Evolutionary conservation across 768 basidiomycete genomes (phyloP).

Genomic region (Lactarius indigo): DNA sequence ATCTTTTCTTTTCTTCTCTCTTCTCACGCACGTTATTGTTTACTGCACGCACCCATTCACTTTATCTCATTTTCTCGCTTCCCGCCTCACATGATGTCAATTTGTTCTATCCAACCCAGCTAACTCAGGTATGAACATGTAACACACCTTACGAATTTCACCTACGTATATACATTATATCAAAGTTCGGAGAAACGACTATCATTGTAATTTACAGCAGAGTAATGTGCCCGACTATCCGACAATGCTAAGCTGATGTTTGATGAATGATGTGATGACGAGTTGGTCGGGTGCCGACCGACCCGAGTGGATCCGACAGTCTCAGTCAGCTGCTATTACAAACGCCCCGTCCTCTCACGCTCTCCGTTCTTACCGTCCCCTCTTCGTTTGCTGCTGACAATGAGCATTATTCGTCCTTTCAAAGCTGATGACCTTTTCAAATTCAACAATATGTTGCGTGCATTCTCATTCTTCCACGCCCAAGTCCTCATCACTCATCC

Average conservation of each 20-base stretch:
- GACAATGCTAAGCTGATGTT: not conserved
- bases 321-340: not conserved
- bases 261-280: not conserved
- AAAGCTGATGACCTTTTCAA: conserved; percentile 85
- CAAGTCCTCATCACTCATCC: conserved; percentile 14
- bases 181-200: not conserved
- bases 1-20: not conserved
- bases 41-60: conserved; percentile 2
- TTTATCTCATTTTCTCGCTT: not conserved
- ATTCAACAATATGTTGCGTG: conserved; percentile 82
- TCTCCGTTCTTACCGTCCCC: not conserved
- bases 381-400: conserved; percentile 33
- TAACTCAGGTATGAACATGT: not conserved
- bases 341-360: not conserved
- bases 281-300: not conserved
- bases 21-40: not conserved
- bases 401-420: conserved; percentile 88
- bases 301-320: not conserved
- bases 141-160: not conserved
- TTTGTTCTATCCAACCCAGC: not conserved
- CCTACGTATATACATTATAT: not conserved
- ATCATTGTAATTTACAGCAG: not conserved
- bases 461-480: not conserved
- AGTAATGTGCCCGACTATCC: not conserved
- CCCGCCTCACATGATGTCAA: not conserved